These are phyloP conservation scores for Babesia ovis DNA, from an alignment of 169 alveolate species.

Conservation along the genomic window DNA sequence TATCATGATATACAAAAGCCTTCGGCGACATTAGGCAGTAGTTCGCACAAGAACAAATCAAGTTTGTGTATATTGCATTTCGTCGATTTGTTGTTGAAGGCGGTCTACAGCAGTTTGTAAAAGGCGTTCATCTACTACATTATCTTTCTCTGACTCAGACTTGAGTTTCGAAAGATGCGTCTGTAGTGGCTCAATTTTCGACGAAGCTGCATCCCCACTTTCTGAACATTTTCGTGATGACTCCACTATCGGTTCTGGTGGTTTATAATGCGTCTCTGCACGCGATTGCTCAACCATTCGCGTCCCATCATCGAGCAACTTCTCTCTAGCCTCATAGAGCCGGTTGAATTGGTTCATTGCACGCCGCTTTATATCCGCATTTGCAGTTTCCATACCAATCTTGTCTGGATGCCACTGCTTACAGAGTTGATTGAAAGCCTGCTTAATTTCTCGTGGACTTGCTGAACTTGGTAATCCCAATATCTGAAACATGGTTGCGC, in stretches of 20 bases:
- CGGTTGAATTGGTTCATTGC: conserved; percentile 74
- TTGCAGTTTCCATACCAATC: conserved; percentile 42
- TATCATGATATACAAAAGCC: too few relatives aligned
- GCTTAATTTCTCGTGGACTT: conserved; percentile 67
- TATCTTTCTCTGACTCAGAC: conserved; percentile 1
- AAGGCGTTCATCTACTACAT: neutral
- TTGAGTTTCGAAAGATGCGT: conserved; percentile 4
- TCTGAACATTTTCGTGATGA: neutral
- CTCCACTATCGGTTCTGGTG: conserved; percentile 51
- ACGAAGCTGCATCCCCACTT: neutral
- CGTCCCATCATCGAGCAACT: conserved; percentile 64
- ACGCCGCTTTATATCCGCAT: conserved; percentile 68
- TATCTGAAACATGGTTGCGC: conserved; percentile 76
- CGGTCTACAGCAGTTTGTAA: conserved; percentile 29
- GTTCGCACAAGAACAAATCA: too few relatives aligned
- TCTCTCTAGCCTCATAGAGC: conserved; percentile 72
- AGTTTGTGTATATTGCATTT: neutral
- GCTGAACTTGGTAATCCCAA: conserved; percentile 64
- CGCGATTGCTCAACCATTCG: conserved; percentile 61
- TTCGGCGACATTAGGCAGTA: too few relatives aligned
- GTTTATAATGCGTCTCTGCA: conserved; percentile 71
- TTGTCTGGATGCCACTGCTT: conserved; percentile 82
- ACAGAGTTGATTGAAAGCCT: conserved; percentile 72
- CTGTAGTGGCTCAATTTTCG: conserved; percentile 4
- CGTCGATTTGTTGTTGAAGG: conserved; percentile 28